Base-by-base conservation (phyloP, 768 basidiomycete genomes). In the Leccinum subtestaceum region DNA sequence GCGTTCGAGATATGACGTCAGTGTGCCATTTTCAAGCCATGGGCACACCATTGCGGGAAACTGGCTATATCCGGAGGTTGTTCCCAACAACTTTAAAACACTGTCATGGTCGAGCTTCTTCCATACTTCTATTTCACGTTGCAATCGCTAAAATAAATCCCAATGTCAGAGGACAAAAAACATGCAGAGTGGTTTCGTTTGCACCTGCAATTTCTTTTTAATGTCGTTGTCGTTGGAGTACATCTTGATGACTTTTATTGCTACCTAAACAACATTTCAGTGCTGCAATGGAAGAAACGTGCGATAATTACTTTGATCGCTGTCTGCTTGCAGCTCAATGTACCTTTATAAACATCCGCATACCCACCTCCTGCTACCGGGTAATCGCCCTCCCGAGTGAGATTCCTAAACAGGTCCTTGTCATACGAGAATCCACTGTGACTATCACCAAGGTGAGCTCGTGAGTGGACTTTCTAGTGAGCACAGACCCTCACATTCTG, bases 91-190 rank as follows among this genome's bases (percentile, higher is more conserved):
- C 5, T 31, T 7, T 10, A 62, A 12, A 43, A 62, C 46, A 12
- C 47, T 55, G 21, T 34, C 1, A 34, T 60, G 58, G 4, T 43
- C 27, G 29, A 62, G 54, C 21, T 48, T 62, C 54, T 34, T 45
- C 61, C 61, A 60, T 21, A 60, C 36, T n/a, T 45, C 25, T 11
- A 56, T 19, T 29, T 62, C 58, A 5, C 46, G 45, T 49, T 29
- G 46, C 10, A 62, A 32, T 27, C 50, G 31, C 61, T 60, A 17
- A 25, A 19, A 25, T 15, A 55, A 15, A 55, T 6, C 15, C 11
- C 1, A 21, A 4, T 19, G 19, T 57, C 34, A 60, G 55, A 11
- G 4, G 8, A 10, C 3, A 34, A 19, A 31, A 17, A 13, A 34
- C 10, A 52, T 45, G 31, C 3, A 19, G 17, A 40, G 8, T 13